Evolutionary conservation across 2,329 filamentous ascomycete genomes (phyloP).

Genomic region (Trichoderma sp.): DNA sequence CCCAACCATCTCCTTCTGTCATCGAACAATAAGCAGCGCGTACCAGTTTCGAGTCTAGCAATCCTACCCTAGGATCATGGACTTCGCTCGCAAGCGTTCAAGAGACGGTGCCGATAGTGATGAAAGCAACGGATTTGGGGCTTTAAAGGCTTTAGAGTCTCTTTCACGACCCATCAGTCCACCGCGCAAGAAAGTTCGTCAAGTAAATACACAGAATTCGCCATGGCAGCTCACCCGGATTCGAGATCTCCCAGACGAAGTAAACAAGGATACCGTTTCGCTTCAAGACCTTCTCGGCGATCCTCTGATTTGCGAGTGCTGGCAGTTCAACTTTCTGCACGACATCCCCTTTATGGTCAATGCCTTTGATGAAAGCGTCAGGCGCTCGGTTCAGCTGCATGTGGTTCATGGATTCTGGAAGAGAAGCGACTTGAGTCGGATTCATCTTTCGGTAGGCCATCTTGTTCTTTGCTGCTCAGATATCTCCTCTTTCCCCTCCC

Average conservation of each 20-base stretch:
- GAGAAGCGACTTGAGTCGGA: constrained; percentile 61
- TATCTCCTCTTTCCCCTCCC: too few species aligned
- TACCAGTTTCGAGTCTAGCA: not conserved
- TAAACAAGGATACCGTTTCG: constrained; percentile 67
- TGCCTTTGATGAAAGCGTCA: constrained; percentile 55
- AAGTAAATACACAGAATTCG: constrained; percentile 47
- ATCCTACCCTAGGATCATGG: constrained; percentile 32
- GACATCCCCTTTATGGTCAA: constrained; percentile 59
- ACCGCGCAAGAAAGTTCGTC: constrained; percentile 40
- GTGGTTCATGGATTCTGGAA: constrained; percentile 67
- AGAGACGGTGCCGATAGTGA: constrained; percentile 27
- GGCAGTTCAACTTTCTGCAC: constrained; percentile 70
- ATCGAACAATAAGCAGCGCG: not conserved
- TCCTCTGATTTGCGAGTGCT: constrained; percentile 70
- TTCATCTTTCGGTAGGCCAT: constrained; percentile 56
- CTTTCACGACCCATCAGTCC: constrained; percentile 50
- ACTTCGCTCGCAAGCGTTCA: constrained; percentile 37
- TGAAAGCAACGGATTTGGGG: constrained; percentile 10
- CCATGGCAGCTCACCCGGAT: constrained; percentile 74
- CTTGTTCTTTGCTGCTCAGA: not conserved
- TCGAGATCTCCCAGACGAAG: constrained; percentile 57
- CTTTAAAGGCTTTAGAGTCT: constrained; percentile 33
- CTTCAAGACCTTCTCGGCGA: constrained; percentile 71
- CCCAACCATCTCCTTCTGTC: not conserved
- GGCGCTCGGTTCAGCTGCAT: constrained; percentile 53